phyloP scores from a whole-genome alignment of 805 yeast species.

The Vanderwaltozyma verrucispora region DNA sequence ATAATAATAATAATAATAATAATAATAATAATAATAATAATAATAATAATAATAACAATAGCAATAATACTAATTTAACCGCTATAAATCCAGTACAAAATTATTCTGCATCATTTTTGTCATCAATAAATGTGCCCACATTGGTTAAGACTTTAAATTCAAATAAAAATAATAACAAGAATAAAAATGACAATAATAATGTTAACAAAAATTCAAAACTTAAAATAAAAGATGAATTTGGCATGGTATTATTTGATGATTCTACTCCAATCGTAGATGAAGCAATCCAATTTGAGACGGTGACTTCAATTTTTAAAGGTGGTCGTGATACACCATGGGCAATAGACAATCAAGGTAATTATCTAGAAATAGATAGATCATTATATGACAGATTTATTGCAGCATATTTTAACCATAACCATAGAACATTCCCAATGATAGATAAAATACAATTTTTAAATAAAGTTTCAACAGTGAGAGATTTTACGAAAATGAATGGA shows the following conservation, averaged over 20 bases:
- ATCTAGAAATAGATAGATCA: slow-evolving; percentile 24
- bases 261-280: slow-evolving; percentile 24
- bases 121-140: no score
- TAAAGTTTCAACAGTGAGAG: slow-evolving; percentile 23
- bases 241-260: background rate
- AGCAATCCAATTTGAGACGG: slow-evolving; percentile 24
- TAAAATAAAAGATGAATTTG: background rate
- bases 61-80: no score
- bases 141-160: no score
- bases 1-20: no score
- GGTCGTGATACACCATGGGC: slow-evolving; percentile 21
- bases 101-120: no score
- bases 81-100: no score
- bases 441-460: slow-evolving; percentile 31
- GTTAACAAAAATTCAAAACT: background rate
- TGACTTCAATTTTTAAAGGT: slow-evolving; percentile 24
- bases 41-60: no score
- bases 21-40: no score
- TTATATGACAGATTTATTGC: slow-evolving; percentile 31
- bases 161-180: no score
- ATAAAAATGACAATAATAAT: no score
- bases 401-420: slow-evolving; percentile 37
- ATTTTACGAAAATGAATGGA: slow-evolving; percentile 17
- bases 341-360: slow-evolving; percentile 18
- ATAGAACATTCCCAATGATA: slow-evolving; percentile 35